These are phyloP conservation scores for Candida tetrigidarum DNA, from an alignment of 1,139 yeast species.

Conservation along the genomic window DNA sequence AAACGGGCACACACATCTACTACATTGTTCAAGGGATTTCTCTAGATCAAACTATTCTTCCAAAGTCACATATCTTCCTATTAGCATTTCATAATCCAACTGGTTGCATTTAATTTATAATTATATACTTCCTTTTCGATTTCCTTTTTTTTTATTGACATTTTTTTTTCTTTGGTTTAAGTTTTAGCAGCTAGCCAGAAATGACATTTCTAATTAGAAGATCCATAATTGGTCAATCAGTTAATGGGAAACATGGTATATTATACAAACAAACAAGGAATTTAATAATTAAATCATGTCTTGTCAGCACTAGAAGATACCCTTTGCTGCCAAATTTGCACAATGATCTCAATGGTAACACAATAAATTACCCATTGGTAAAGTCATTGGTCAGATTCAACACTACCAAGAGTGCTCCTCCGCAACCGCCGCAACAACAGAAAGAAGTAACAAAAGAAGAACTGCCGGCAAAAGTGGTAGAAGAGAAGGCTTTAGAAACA, in stretches of 20 bases:
- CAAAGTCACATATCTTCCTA: no score
- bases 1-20: neutral
- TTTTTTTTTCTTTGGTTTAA: neutral
- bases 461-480: slow-evolving; percentile 9
- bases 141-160: no score
- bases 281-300: slow-evolving; percentile 11
- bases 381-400: slow-evolving; percentile 22
- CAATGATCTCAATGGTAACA: slow-evolving; percentile 16
- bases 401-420: slow-evolving; percentile 15
- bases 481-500: slow-evolving; percentile 10
- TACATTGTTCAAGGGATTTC: no score
- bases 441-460: neutral
- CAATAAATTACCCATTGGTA: slow-evolving; percentile 20
- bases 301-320: slow-evolving; percentile 17
- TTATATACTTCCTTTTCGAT: no score
- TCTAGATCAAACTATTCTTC: no score
- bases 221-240: slow-evolving; percentile 11
- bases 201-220: slow-evolving; percentile 9
- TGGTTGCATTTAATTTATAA: no score
- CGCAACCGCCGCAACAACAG: neutral
- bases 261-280: slow-evolving; percentile 11
- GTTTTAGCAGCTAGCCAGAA: slow-evolving; percentile 7
- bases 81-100: no score
- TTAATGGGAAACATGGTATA: slow-evolving; percentile 8
- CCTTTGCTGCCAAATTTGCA: slow-evolving; percentile 25